These are phyloP conservation scores for Ettlia oleoabundans DNA, from an alignment of 139 green algal genomes.

Conservation along the genomic window DNA sequence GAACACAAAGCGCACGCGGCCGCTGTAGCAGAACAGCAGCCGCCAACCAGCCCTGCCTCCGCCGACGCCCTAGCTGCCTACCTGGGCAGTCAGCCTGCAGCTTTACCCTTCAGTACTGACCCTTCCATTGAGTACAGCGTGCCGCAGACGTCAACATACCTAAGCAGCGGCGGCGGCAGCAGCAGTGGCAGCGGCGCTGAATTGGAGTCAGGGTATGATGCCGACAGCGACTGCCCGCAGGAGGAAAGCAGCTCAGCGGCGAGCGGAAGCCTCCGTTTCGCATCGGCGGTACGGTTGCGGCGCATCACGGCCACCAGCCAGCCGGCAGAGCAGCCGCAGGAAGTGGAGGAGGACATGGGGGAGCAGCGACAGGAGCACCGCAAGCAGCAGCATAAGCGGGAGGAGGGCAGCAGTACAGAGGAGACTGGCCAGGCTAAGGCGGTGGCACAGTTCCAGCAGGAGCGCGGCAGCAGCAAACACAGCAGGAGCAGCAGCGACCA, in stretches of 20 bases:
- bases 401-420: too few relatives aligned
- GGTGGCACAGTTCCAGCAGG: too few relatives aligned
- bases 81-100: conserved; percentile 1
- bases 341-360: too few relatives aligned
- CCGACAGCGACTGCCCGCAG: conserved; percentile 12
- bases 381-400: too few relatives aligned
- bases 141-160: neutral
- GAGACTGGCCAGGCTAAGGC: too few relatives aligned
- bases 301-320: too few relatives aligned
- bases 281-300: neutral
- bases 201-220: neutral
- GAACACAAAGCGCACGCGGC: neutral
- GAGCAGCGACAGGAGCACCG: too few relatives aligned
- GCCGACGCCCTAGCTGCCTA: conserved; percentile 9
- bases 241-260: neutral
- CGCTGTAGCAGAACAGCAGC: neutral
- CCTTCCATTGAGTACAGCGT: neutral
- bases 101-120: neutral
- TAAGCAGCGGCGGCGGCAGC: neutral
- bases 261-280: neutral
- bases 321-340: too few relatives aligned
- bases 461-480: too few relatives aligned
- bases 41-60: neutral
- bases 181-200: too few relatives aligned
- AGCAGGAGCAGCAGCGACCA: too few relatives aligned